Base-by-base conservation (phyloP, 148 eudicot genomes). In the Hydrangea macrophylla region DNA sequence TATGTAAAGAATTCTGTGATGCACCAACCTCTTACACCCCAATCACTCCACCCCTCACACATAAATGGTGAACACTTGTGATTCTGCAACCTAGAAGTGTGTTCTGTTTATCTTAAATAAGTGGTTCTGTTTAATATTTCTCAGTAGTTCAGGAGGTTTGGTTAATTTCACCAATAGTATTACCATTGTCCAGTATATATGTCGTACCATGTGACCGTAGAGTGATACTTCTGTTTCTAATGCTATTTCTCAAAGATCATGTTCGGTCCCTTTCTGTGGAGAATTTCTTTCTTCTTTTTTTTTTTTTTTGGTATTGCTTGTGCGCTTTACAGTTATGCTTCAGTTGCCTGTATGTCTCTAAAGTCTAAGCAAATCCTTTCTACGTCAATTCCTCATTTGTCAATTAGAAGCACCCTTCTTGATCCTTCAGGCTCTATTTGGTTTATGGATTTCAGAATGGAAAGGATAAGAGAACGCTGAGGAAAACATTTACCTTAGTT, bases 381-480 rank as follows among this genome's bases (percentile, higher is more conserved):
- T n/a, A 10, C 37, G 35, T 51, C 39, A 5, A 12, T 54, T 45
- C 61, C 28, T 55, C 12, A 12, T 42, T 9, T 28, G 36, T 18
- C 11, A 45, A 18, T 33, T 18, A 33, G n/a, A 58, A 55, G n/a
- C 27, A 28, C 56, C 67, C 30, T 58, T 74, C 55, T 70, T 63
- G 25, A 57, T 31, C n/a, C 58, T 20, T 50, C 57, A 51, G n/a
- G n/a, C n/a, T n/a, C n/a, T n/a, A n/a, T n/a, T n/a, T n/a, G n/a
- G n/a, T n/a, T n/a, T n/a, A n/a, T n/a, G n/a, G n/a, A n/a, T n/a
- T n/a, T n/a, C n/a, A n/a, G n/a, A n/a, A n/a, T n/a, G n/a, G n/a
- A n/a, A n/a, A n/a, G n/a, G n/a, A n/a, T n/a, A n/a, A n/a, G n/a
- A n/a, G n/a, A n/a, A n/a, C n/a, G n/a, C n/a, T n/a, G n/a, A n/a